Percentiles rank a stretch among this genome's conserved stretches.
These are phyloP conservation scores for Aspergillus ochraceoroseus DNA, from an alignment of 2,329 filamentous ascomycete genomes.

Conservation along the genomic window DNA sequence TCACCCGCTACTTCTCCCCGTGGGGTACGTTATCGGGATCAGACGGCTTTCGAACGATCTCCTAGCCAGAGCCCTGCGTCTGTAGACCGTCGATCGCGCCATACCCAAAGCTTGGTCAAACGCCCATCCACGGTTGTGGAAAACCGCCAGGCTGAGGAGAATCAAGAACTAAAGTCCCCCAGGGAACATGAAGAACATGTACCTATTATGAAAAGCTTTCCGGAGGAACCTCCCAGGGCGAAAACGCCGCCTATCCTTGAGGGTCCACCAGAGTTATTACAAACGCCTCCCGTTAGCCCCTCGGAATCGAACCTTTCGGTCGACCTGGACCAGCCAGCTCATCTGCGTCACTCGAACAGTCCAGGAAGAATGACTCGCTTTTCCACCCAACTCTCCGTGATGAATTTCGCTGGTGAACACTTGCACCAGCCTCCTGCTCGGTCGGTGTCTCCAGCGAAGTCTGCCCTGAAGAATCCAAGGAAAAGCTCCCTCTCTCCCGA, in stretches of 20 bases:
- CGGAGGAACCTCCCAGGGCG: slow-evolving; percentile 8
- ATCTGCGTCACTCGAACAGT: slow-evolving; percentile 42
- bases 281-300: slow-evolving; percentile 20
- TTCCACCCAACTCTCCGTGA: slow-evolving; percentile 48
- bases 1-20: slow-evolving; percentile 3
- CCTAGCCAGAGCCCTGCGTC: slow-evolving; percentile 2
- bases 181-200: slow-evolving; percentile 1
- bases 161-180: slow-evolving; percentile 23
- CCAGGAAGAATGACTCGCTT: slow-evolving; percentile 56
- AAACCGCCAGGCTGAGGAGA: slow-evolving; percentile 39
- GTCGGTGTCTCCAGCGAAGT: slow-evolving; percentile 59
- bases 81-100: slow-evolving; percentile 1
- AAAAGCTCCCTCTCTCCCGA: slow-evolving; percentile 40
- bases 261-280: slow-evolving; percentile 8
- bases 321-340: slow-evolving; percentile 21
- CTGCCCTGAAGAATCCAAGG: slow-evolving; percentile 55
- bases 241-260: slow-evolving; percentile 16
- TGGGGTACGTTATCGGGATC: slow-evolving; percentile 5
- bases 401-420: slow-evolving; percentile 42
- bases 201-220: slow-evolving; percentile 5
- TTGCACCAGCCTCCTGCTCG: slow-evolving; percentile 56
- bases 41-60: background rate
- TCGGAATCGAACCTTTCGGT: slow-evolving; percentile 20
- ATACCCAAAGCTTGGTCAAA: slow-evolving; percentile 21
- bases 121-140: slow-evolving; percentile 41